Conservation (phyloP, 805 yeast genomes). For the Pichia sporocuriosa region DNA sequence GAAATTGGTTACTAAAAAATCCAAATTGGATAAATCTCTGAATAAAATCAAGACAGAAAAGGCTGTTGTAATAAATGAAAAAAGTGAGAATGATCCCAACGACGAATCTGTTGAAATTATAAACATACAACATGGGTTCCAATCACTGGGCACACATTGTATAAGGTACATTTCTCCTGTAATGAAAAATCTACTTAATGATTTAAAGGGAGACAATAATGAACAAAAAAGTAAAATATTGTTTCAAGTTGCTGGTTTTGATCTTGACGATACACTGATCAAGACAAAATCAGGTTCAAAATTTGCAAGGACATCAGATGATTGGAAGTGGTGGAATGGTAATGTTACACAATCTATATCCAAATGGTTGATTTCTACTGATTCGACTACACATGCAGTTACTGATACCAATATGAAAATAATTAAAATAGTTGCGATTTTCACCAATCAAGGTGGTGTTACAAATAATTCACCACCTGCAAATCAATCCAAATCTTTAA, state of each 20-base stretch:
- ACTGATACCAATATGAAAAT: background rate
- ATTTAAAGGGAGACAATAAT: no score
- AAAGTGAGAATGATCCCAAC: no score
- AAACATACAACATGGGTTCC: background rate
- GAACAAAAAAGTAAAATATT: no score
- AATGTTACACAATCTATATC: slow-evolving; percentile 23
- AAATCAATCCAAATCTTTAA: slow-evolving; percentile 29
- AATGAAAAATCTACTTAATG: background rate
- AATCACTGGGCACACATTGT: slow-evolving; percentile 9
- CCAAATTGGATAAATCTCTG: no score
- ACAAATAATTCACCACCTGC: slow-evolving; percentile 26
- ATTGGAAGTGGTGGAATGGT: slow-evolving; percentile 61
- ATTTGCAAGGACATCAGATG: slow-evolving; percentile 53
- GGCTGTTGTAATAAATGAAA: background rate
- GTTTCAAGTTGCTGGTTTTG: slow-evolving; percentile 54
- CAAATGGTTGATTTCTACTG: slow-evolving; percentile 4
- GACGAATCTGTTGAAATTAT: background rate
- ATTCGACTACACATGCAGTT: background rate
- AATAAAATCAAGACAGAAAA: background rate
- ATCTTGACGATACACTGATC: slow-evolving; percentile 76
- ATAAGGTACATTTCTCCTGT: slow-evolving; percentile 4
- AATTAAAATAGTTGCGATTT: slow-evolving; percentile 46
- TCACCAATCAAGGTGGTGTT: slow-evolving; percentile 82
- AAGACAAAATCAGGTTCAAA: slow-evolving; percentile 54
- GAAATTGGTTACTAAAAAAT: no score